Base-by-base conservation (phyloP, 129 eudicot genomes). In the Helianthus tuberosus region DNA sequence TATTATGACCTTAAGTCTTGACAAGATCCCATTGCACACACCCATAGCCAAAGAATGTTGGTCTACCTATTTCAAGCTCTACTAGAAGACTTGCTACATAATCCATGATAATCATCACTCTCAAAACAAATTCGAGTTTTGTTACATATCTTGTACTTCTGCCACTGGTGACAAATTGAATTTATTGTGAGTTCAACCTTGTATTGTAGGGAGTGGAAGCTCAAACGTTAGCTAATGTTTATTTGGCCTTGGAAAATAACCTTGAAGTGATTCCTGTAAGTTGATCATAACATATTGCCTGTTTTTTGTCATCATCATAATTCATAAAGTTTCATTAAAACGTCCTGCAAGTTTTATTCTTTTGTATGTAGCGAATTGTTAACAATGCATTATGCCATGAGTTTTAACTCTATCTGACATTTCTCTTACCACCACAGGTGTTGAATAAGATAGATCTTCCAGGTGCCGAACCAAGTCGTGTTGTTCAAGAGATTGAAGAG, bases 361-460 rank as follows among this genome's bases (percentile, higher is more conserved):
- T 20, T 20, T 20, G 23, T 20, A 20, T 20, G 23, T 20, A 20
- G 23, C 23, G 23, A 20, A 20, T 20, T 20, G 23, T 20, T 20
- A 20, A 20, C 23, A 20, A 20, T 20, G 23, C 23, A 20, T 20
- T 20, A 20, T 20, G 23, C 23, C 23, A 20, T 20, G 23, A 20
- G 0, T 0, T 20, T 20, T 20, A 20, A 20, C 23, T 20, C 0
- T 65, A 64, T 64, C 35, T 32, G 53, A 61, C 35, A 29, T 67
- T 52, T 25, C 14, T 43, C 44, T 68, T 53, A 66, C 57, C 54
- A 49, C 69, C 70, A 71, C 91, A 93, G 98, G 98, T 94, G 79
- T 70, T 94, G 75, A 94, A 94, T 88, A 94, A 94, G 80, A 91
- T 94, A 75, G 99, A 94, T 75, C 93, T 94, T 85, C 99, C 99